A percentile compares a stretch with the other conserved stretches of the same genome.
Evolutionary conservation across 2,329 filamentous ascomycete species (phyloP).

Genomic region (Colletotrichum sp.): DNA sequence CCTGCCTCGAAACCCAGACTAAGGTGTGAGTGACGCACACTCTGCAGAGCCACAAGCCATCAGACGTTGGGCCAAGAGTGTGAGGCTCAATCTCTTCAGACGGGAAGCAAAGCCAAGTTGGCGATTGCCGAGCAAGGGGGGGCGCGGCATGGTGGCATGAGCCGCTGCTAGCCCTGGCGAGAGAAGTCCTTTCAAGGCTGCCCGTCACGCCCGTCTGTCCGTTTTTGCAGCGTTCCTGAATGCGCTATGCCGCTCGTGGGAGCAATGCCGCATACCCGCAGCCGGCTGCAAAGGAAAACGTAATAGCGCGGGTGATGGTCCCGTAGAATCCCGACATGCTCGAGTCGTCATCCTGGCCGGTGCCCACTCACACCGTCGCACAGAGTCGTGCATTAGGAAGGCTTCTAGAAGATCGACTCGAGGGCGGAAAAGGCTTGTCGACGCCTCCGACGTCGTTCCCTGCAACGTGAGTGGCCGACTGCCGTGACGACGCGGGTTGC

Average conservation of each 20-base stretch:
- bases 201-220: neutral
- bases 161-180: neutral
- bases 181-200: neutral
- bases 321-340: constrained; percentile 14
- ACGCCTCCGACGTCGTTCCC: constrained; percentile 6
- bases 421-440: constrained; percentile 6
- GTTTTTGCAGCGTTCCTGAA: neutral
- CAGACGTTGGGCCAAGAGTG: constrained; percentile 16
- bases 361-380: neutral
- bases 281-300: constrained; percentile 1
- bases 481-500: neutral
- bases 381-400: constrained; percentile 3
- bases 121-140: constrained; percentile 15
- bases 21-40: neutral
- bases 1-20: neutral
- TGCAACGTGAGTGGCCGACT: neutral
- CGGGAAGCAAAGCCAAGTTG: constrained; percentile 1
- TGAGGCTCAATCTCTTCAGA: constrained; percentile 13
- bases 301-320: constrained; percentile 7
- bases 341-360: constrained; percentile 4
- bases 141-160: neutral
- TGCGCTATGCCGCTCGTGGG: constrained; percentile 3
- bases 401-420: constrained; percentile 19
- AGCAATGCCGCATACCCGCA: neutral
- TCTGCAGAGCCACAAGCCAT: neutral